Percentiles rank a stretch among this genome's conserved stretches.
Conservation (phyloP, 139 green algal species). For the Spirogloea muscicola region DNA sequence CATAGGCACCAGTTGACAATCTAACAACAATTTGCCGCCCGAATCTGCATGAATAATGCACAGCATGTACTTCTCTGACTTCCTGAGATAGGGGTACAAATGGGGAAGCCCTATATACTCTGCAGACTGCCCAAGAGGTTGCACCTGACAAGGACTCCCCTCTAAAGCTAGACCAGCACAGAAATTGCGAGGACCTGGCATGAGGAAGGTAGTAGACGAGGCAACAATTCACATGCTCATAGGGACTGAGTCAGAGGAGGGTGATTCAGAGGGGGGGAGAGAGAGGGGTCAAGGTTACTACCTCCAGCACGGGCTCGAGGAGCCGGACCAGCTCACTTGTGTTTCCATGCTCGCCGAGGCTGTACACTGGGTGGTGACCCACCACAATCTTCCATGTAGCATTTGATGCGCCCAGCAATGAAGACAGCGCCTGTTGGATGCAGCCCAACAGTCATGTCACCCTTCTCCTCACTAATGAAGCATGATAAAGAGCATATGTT, state of each 20-base stretch:
- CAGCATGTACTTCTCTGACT: not conserved
- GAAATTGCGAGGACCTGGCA: no score
- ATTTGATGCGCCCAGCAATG: conserved; percentile 6
- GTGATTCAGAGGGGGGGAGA: not conserved
- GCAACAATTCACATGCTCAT: not conserved
- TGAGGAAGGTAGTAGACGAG: no score
- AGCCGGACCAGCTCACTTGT: conserved; percentile 36
- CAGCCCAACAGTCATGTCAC: no score
- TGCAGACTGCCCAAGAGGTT: not conserved
- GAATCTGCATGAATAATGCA: not conserved
- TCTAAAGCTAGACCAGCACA: not conserved
- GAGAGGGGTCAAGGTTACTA: not conserved
- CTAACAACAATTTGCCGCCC: not conserved
- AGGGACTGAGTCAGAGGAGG: not conserved
- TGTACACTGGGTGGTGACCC: conserved; percentile 45
- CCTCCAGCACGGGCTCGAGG: conserved; percentile 28
- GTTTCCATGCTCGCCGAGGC: conserved; percentile 43
- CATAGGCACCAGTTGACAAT: not conserved
- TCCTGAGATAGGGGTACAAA: not conserved
- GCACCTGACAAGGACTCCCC: not conserved
- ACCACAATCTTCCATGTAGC: conserved; percentile 52
- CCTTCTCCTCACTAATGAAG: no score
- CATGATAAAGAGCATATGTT: not conserved
- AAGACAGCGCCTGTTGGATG: conserved; percentile 1
- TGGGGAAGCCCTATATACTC: not conserved